Evolutionary conservation across 352 stramenopile genomes (phyloP), one percentile per base, ranked within the genome.

Genomic region (Nothophytophthora sp.): DNA sequence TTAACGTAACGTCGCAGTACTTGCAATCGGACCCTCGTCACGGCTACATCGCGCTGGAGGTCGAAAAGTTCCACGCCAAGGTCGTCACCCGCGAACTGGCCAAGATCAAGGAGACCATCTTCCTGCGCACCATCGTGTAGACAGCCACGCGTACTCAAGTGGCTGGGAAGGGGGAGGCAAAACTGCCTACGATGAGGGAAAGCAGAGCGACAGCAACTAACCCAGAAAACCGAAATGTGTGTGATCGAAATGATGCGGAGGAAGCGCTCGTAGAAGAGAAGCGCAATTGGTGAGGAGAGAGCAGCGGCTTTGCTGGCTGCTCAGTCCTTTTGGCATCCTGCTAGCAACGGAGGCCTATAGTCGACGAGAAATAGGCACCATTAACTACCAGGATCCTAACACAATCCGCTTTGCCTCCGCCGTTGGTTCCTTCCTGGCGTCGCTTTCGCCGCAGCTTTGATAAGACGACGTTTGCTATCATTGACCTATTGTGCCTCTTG

Each of bases 101-200:
- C 34, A 90, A 91, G 67, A 93, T 93, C 60, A 88, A 91, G 61
- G 82, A 93, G 59, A 93, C 82, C 29, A 90, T 93, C 49, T 86
- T 93, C 52, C 56, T 93, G 32, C 82, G 82, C 30, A 88, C 82
- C 10, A 62, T 93, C 48, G 50, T 93, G 22, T 93, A 90, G 65
- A 35, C 24, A n/a, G n/a, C n/a, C n/a, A n/a, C n/a, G n/a, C n/a
- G 41, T 60, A 33, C 19, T 11, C 30, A 48, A 9, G 24, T 40
- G 29, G 18, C 37, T 56, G 45, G 6, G 18, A 10, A n/a, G 16
- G 53, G 29, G 25, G 13, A 37, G 18, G 51, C 23, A 34, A 25
- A 46, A 23, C 19, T 38, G 25, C 20, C 38, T 65, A 37, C 39
- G 23, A 47, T 19, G 30, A 50, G 32, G 49, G 12, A 38, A 46